Conservation (phyloP, 139 green algal genomes). For the Pleodorina starrii region DNA sequence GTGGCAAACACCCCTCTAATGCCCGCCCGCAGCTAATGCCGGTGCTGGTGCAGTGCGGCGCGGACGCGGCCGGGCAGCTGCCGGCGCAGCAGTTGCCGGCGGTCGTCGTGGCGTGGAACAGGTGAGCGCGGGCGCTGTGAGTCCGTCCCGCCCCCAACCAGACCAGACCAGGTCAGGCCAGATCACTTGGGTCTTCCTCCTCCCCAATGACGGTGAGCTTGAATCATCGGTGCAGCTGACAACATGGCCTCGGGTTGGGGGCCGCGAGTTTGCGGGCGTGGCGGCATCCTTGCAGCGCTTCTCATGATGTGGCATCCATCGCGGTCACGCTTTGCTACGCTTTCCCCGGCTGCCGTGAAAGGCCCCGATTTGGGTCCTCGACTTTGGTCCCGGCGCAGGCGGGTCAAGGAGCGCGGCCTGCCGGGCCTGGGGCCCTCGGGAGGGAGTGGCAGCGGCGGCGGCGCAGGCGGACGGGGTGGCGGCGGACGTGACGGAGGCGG, state of each 20-base stretch:
- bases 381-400: not conserved
- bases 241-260: not conserved
- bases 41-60: constrained; percentile 11
- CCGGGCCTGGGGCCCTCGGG: not conserved
- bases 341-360: not conserved
- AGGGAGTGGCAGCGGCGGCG: no score
- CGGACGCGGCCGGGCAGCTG: not conserved
- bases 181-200: not conserved
- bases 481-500: not conserved
- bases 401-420: constrained; percentile 4
- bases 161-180: not conserved
- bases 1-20: not conserved
- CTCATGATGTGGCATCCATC: no score
- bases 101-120: constrained; percentile 35
- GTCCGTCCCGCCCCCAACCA: no score
- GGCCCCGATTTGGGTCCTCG: not conserved
- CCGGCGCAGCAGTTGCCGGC: not conserved
- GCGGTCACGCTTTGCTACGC: not conserved
- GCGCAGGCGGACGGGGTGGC: no score
- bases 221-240: not conserved
- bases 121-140: no score
- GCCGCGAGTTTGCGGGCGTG: not conserved
- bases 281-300: no score
- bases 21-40: not conserved
- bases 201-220: not conserved